Base-by-base conservation (phyloP, 352 stramenopile species). In the Globisporangium lucens region DNA sequence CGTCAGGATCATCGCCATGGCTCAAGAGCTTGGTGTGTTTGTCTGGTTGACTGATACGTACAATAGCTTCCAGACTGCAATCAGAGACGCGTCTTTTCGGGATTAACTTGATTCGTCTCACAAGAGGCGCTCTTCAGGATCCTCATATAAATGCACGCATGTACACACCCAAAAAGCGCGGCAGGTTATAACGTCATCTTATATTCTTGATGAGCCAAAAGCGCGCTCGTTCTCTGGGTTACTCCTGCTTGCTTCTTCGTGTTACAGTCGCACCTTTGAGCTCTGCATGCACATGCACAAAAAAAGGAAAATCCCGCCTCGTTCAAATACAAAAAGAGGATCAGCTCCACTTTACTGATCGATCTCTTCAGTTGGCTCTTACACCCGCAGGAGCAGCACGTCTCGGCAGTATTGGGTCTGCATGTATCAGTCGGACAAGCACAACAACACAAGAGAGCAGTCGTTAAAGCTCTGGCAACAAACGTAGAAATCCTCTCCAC, bases 1-100 rank as follows among this genome's bases (percentile, higher is more conserved):
- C 33, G 91, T 97, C 62, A 98, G 75, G 58, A 96, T 89, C 85
- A 98, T 97, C 58, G 70, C 75, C 72, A 80, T 74, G 27, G 13
- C 33, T 9, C 20, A 13, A 27, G 38, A 46, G 1, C 7, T 46
- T 43, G 9, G 52, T 35, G 43, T 35, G 30, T 43, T 15, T 8
- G 55, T 3, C 29, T 17, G 27, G 15, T 46, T 17, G 30, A 38
- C 55, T 24, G 17, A 7, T 51, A 20, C 7, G 17, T 22, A 9
- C 17, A 51, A 51, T 51, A 46, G 43, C 17, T 51, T 51, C 43
- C 7, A 24, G 29, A 41, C 51, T 57, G 5, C 29, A 33, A 43
- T 2, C 7, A 46, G 15, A 46, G 22, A 12, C 17, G 30, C 55
- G 55, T 46, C 55, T 9, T 46, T 61, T 61, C 55, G 15, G 17